A percentile compares a stretch with the other conserved stretches of the same genome.
Evolutionary conservation across 73 alveolate species (phyloP).

Genomic region (Paramecium caudatum): DNA sequence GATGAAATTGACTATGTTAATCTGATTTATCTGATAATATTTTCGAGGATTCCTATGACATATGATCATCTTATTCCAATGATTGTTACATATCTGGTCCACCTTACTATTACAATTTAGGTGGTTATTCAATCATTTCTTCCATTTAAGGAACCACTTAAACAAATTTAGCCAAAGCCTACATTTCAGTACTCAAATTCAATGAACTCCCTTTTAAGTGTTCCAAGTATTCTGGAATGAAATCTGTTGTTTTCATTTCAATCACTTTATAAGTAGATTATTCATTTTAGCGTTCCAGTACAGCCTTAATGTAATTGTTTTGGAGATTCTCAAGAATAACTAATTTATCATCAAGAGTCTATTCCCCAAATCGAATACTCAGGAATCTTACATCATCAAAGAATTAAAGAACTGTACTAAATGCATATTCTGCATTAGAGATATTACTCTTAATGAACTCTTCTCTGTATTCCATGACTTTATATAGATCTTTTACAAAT

Average conservation of each 20-base stretch:
- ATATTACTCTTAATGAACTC: constrained; percentile 28
- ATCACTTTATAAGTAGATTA: constrained; percentile 8
- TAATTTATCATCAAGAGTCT: constrained; percentile 55
- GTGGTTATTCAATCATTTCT: constrained; percentile 1
- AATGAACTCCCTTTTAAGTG: constrained; percentile 36
- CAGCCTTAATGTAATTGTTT: constrained; percentile 41
- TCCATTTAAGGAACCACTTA: background rate
- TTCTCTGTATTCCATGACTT: constrained; percentile 67
- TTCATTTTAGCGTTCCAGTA: constrained; percentile 38
- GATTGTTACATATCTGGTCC: constrained; percentile 52
- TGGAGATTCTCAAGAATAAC: background rate
- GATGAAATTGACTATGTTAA: constrained; percentile 46
- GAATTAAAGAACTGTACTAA: constrained; percentile 5
- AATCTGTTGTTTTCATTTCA: constrained; percentile 65
- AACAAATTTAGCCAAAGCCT: constrained; percentile 39
- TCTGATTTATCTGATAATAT: constrained; percentile 31
- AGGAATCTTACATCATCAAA: constrained; percentile 64
- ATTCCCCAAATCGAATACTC: constrained; percentile 23
- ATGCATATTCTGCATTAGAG: background rate
- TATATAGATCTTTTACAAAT: constrained; percentile 63
- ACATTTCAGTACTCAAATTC: constrained; percentile 60
- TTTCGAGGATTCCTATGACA: constrained; percentile 15
- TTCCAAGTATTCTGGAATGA: constrained; percentile 65
- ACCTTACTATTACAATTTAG: background rate
- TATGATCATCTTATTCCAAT: constrained; percentile 12